phyloP scores from a whole-genome alignment of 805 yeast genomes.

The Zygoascus flipseniorum region DNA sequence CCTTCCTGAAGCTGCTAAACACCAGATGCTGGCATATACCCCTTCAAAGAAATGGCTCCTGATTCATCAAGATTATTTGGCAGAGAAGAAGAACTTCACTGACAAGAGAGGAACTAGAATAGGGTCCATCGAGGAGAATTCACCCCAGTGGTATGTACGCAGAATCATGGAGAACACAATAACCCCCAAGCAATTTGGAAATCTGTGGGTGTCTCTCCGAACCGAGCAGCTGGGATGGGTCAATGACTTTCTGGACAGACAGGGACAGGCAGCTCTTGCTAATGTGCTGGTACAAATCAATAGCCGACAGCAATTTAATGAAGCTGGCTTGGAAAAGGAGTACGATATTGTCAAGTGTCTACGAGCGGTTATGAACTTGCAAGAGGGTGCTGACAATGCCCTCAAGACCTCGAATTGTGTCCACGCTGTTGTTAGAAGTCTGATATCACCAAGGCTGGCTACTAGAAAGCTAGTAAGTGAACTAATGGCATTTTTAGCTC shows the following conservation, averaged over 20 bases:
- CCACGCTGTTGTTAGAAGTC: constrained; percentile 59
- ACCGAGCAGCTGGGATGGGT: constrained; percentile 89
- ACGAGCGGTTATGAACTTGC: constrained; percentile 59
- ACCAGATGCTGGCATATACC: constrained; percentile 66
- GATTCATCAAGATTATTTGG: constrained; percentile 73
- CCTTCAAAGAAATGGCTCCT: constrained; percentile 85
- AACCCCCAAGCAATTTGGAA: constrained; percentile 61
- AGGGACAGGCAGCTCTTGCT: constrained; percentile 74
- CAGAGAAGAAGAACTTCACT: constrained; percentile 53
- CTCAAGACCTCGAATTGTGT: constrained; percentile 36
- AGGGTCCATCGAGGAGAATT: constrained; percentile 23
- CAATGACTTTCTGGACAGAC: constrained; percentile 59
- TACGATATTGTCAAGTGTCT: constrained; percentile 68
- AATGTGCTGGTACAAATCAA: constrained; percentile 52
- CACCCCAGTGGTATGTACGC: constrained; percentile 72
- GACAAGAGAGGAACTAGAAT: constrained; percentile 25
- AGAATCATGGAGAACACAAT: constrained; percentile 63
- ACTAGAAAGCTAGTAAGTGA: constrained; percentile 80
- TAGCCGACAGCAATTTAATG: constrained; percentile 26
- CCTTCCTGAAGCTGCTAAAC: constrained; percentile 63
- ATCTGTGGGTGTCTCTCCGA: constrained; percentile 83
- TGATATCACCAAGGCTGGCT: constrained; percentile 63
- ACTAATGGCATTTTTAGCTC: constrained; percentile 49
- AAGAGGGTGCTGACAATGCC: constrained; percentile 53
- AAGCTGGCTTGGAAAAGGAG: constrained; percentile 57